Percentiles rank a stretch among this genome's conserved stretches.
Conservation (phyloP, 108 stramenopile genomes). For the Skeletonema menzelii region DNA sequence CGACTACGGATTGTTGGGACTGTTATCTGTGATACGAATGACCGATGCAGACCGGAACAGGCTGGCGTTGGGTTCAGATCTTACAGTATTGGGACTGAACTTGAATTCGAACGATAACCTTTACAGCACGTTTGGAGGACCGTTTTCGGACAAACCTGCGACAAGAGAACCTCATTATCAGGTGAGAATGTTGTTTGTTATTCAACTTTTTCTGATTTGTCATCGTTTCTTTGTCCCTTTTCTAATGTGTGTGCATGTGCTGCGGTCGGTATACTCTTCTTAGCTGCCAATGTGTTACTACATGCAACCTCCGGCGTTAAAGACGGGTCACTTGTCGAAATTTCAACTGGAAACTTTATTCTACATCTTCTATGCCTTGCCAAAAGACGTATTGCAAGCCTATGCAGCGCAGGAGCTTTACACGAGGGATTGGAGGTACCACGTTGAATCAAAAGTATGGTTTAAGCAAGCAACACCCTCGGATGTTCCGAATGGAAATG, state of each 20-base stretch:
- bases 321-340: constrained; percentile 92
- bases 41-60: constrained; percentile 93
- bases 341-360: constrained; percentile 98
- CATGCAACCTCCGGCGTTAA: constrained; percentile 91
- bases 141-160: constrained; percentile 88
- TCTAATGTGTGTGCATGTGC: constrained; percentile 3
- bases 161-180: constrained; percentile 93
- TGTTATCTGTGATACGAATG: constrained; percentile 96
- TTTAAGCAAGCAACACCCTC: constrained; percentile 83
- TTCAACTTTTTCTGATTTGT: background rate
- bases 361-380: constrained; percentile 98
- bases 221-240: background rate
- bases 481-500: constrained; percentile 53
- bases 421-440: constrained; percentile 96
- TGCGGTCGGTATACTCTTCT: background rate
- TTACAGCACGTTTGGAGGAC: constrained; percentile 92
- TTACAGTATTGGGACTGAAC: constrained; percentile 94
- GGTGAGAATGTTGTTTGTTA: constrained; percentile 28
- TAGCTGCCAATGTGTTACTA: constrained; percentile 95
- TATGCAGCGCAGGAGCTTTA: constrained; percentile 98
- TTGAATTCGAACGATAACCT: constrained; percentile 91
- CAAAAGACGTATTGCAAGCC: constrained; percentile 96
- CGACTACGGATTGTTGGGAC: constrained; percentile 93
- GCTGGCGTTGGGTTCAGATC: constrained; percentile 94
- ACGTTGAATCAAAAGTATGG: constrained; percentile 95